A percentile compares a stretch with the other conserved stretches of the same genome.
Evolutionary conservation across 2,329 filamentous ascomycete species (phyloP).

Genomic region (Remersonia thermophila): DNA sequence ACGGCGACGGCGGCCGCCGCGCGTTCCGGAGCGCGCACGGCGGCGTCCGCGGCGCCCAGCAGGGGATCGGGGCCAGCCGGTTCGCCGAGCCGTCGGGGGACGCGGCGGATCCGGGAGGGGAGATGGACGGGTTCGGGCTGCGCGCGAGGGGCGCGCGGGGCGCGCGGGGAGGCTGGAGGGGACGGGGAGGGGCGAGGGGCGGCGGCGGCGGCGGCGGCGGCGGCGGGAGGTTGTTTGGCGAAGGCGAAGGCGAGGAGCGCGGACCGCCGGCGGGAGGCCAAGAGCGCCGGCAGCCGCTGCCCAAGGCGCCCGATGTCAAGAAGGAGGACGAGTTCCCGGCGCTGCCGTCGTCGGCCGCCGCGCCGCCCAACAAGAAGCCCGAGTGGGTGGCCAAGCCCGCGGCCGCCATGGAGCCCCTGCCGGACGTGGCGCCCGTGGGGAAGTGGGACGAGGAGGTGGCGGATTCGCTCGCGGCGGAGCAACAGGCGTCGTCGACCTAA

Average conservation of each 20-base stretch:
- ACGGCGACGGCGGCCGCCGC: no score
- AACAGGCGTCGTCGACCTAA: conserved; percentile 1
- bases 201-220: conserved; percentile 23
- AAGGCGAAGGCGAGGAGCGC: conserved; percentile 1
- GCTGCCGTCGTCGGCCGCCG: conserved; percentile 20
- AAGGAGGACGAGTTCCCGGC: conserved; percentile 31
- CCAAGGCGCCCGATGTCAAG: conserved; percentile 18
- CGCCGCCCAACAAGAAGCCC: conserved; percentile 18
- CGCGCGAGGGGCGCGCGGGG: no score
- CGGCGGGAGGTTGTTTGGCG: conserved; percentile 16
- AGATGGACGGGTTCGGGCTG: conserved; percentile 11
- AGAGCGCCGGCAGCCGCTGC: conserved; percentile 1
- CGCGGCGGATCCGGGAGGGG: conserved; percentile 18
- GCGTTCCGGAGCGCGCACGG: conserved; percentile 33
- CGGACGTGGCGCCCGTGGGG: conserved; percentile 28
- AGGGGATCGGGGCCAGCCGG: conserved; percentile 29
- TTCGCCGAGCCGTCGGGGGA: no score
- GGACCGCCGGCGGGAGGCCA: conserved; percentile 8
- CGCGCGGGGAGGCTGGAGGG: conserved; percentile 7
- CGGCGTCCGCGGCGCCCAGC: conserved; percentile 18
- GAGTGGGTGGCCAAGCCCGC: conserved; percentile 12
- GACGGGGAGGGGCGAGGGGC: conserved; percentile 19
- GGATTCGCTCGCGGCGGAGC: conserved; percentile 15
- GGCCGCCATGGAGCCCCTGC: conserved; percentile 11
- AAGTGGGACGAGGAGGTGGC: conserved; percentile 50